phyloP scores from a whole-genome alignment of 2,329 filamentous ascomycete species.

The Talaromyces sp. region DNA sequence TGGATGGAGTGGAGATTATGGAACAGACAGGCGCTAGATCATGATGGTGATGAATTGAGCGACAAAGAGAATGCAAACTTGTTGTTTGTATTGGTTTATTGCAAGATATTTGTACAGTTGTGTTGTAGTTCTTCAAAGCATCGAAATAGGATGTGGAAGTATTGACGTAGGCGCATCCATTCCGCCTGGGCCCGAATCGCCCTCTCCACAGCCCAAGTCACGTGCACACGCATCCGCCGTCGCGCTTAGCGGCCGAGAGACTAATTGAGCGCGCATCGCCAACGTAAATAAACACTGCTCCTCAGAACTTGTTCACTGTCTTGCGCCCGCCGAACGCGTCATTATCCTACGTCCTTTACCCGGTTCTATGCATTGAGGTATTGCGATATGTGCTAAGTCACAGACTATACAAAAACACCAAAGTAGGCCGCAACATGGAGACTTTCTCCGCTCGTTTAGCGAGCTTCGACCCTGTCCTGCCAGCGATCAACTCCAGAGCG shows the following conservation, averaged over 20 bases:
- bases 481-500: constrained; percentile 61
- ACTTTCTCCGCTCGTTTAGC: constrained; percentile 71
- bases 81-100: not conserved
- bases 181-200: constrained; percentile 2
- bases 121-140: not conserved
- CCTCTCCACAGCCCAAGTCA: not conserved
- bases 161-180: constrained; percentile 8
- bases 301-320: not conserved
- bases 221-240: not conserved
- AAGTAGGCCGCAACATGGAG: constrained; percentile 43
- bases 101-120: not conserved
- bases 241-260: constrained; percentile 6
- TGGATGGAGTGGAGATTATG: not conserved
- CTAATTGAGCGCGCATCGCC: not conserved
- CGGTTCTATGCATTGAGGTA: not conserved
- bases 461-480: constrained; percentile 66
- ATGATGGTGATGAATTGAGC: not conserved
- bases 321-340: not conserved
- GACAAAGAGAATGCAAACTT: not conserved
- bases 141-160: not conserved
- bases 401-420: not conserved
- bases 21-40: not conserved
- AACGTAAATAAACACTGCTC: not conserved
- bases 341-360: not conserved
- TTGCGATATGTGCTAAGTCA: not conserved